Evolutionary conservation across 129 eudicot species (phyloP).

Genomic region (Apium graveolens): DNA sequence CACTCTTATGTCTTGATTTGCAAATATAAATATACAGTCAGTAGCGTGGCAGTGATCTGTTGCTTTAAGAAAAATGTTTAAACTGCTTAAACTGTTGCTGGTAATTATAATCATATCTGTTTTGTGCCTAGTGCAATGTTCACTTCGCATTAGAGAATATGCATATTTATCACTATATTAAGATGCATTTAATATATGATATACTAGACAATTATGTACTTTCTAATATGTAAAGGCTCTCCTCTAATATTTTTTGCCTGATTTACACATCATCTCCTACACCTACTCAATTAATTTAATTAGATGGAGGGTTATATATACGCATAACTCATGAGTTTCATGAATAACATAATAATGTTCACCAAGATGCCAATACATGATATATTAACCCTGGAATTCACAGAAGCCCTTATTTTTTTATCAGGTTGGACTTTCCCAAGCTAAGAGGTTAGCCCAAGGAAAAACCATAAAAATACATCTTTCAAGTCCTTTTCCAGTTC

Average conservation of each 20-base stretch:
- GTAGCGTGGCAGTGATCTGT: neutral
- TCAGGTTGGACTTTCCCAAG: conserved; percentile 88
- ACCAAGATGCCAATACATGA: neutral
- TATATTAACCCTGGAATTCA: neutral
- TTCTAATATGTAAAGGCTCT: neutral
- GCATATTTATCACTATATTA: neutral
- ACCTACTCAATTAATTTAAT: neutral
- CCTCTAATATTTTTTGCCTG: neutral
- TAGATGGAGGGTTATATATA: neutral
- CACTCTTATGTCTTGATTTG: neutral
- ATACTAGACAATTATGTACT: neutral
- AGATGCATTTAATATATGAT: neutral
- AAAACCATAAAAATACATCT: conserved; percentile 47
- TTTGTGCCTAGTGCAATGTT: too few species aligned
- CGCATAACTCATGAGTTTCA: neutral
- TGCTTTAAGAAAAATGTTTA: too few species aligned
- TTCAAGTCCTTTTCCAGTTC: conserved; percentile 77
- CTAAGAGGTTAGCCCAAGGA: conserved; percentile 90
- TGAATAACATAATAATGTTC: neutral
- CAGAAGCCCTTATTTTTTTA: neutral
- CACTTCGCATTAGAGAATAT: too few species aligned
- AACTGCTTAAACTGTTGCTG: too few species aligned
- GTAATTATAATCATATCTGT: too few species aligned
- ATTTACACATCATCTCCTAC: neutral
- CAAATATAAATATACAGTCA: neutral